Percentiles rank a stretch among this genome's conserved stretches.
These are phyloP conservation scores for Truncatella angustata DNA, from an alignment of 2,329 filamentous ascomycete species.

Conservation along the genomic window DNA sequence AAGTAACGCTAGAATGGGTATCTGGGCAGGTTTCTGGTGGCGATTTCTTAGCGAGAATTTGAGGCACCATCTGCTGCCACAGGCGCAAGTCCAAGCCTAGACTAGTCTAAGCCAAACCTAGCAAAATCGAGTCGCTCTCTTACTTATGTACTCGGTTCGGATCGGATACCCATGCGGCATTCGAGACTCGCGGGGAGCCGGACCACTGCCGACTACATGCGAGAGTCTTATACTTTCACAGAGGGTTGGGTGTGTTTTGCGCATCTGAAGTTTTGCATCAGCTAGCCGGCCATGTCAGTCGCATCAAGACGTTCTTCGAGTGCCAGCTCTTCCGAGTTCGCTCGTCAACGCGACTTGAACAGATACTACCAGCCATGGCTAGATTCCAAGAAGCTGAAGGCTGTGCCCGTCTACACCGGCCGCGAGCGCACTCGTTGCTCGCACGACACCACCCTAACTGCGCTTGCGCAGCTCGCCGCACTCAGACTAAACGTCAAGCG, in stretches of 20 bases:
- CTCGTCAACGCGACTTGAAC: constrained; percentile 19
- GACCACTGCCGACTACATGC: too few relatives aligned
- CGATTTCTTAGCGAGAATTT: too few relatives aligned
- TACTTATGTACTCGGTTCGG: too few relatives aligned
- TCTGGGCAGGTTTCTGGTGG: too few relatives aligned
- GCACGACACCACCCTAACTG: constrained; percentile 40
- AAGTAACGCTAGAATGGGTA: too few relatives aligned
- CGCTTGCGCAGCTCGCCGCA: constrained; percentile 48
- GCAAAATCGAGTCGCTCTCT: too few relatives aligned
- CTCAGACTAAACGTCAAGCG: constrained; percentile 40
- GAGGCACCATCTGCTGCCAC: too few relatives aligned
- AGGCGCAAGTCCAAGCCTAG: too few relatives aligned
- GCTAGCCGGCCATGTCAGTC: neutral
- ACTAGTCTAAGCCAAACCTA: too few relatives aligned
- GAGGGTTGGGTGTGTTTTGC: neutral
- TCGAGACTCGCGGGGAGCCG: too few relatives aligned
- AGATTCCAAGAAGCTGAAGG: constrained; percentile 17
- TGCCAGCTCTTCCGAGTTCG: constrained; percentile 18
- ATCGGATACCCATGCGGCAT: too few relatives aligned
- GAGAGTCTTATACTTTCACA: neutral
- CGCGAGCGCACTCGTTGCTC: constrained; percentile 26
- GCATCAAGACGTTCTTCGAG: constrained; percentile 16
- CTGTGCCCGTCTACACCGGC: constrained; percentile 14
- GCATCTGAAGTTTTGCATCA: neutral
- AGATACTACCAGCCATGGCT: constrained; percentile 25